phyloP scores from a whole-genome alignment of 805 yeast genomes.

The Starmerella vaccinii region DNA sequence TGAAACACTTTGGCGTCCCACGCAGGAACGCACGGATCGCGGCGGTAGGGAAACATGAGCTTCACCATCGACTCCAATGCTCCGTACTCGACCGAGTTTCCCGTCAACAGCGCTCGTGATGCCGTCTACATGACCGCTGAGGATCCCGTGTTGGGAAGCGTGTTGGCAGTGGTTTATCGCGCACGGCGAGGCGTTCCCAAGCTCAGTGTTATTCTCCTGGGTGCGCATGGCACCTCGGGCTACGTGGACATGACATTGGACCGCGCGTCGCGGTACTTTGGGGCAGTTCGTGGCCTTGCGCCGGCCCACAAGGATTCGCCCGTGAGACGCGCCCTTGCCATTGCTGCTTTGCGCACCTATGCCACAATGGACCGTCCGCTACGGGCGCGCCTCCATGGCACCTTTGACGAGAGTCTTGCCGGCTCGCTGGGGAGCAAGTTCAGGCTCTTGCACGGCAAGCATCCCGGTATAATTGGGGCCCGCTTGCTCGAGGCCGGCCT shows the following conservation, averaged over 20 bases:
- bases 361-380: slow-evolving; percentile 41
- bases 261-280: slow-evolving; percentile 57
- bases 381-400: slow-evolving; percentile 8
- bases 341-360: slow-evolving; percentile 57
- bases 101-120: slow-evolving; percentile 23
- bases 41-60: slow-evolving; percentile 11
- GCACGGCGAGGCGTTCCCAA: slow-evolving; percentile 20
- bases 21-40: background rate
- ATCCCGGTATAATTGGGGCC: slow-evolving; percentile 51
- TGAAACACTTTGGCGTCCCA: slow-evolving; percentile 1
- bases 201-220: slow-evolving; percentile 29
- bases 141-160: slow-evolving; percentile 30
- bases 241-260: slow-evolving; percentile 50
- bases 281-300: slow-evolving; percentile 62
- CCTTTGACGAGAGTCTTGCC: slow-evolving; percentile 68
- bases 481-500: slow-evolving; percentile 49
- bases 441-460: slow-evolving; percentile 41
- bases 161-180: slow-evolving; percentile 31
- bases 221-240: slow-evolving; percentile 51
- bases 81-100: slow-evolving; percentile 28
- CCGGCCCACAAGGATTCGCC: slow-evolving; percentile 42
- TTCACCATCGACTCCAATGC: slow-evolving; percentile 29
- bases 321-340: slow-evolving; percentile 66
- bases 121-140: slow-evolving; percentile 33
- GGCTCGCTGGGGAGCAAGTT: slow-evolving; percentile 67